A percentile compares a stretch with the other conserved stretches of the same genome.
phyloP scores from a whole-genome alignment of 306 rosid genomes.

The Calophaca sinica region DNA sequence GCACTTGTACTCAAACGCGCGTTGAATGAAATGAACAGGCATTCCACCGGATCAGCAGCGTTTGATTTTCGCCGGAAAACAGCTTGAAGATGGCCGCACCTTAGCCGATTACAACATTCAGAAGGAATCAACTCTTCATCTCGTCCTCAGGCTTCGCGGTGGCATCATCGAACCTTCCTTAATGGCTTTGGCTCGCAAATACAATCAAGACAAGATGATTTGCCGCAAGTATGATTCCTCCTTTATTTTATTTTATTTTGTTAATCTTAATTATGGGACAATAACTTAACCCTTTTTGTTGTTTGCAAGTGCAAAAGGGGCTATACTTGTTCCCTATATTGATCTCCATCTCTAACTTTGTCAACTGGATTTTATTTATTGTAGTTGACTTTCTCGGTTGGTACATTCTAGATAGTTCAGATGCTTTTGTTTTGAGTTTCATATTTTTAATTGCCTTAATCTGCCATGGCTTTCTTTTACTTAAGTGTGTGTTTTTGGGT shows the following conservation, averaged over 20 bases:
- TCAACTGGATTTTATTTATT: constrained; percentile 54
- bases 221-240: constrained; percentile 71
- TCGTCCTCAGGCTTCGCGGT: constrained; percentile 86
- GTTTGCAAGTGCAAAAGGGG: constrained; percentile 32
- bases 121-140: constrained; percentile 85
- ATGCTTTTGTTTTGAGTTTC: background rate
- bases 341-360: constrained; percentile 62
- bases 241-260: background rate
- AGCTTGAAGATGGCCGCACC: constrained; percentile 84
- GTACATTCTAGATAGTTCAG: background rate
- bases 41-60: constrained; percentile 95
- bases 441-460: too few relatives aligned
- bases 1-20: background rate
- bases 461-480: background rate
- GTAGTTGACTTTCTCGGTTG: constrained; percentile 68
- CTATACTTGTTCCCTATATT: constrained; percentile 61
- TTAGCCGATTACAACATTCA: constrained; percentile 84
- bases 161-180: constrained; percentile 84
- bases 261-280: constrained; percentile 38
- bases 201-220: constrained; percentile 83
- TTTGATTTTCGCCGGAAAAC: constrained; percentile 82
- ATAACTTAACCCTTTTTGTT: constrained; percentile 54
- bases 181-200: constrained; percentile 93
- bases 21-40: constrained; percentile 39
- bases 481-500: background rate